phyloP scores from a whole-genome alignment of 139 green algal genomes.

The Pseudopediastrum boryanum region DNA sequence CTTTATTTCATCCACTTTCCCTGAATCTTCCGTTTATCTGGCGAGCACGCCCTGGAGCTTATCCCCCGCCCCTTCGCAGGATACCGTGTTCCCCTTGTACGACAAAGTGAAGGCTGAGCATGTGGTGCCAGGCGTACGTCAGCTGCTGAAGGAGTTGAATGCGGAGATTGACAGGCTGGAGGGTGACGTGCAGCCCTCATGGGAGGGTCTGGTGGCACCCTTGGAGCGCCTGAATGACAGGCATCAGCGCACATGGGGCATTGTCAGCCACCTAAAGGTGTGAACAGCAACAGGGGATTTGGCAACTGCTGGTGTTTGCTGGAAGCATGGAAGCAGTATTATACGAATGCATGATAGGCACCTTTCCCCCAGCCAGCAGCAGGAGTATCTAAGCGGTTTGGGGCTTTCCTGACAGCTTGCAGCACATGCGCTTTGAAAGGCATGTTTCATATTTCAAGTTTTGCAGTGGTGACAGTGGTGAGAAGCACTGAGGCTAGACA shows the following conservation, averaged over 20 bases:
- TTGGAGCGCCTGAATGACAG: conserved; percentile 87
- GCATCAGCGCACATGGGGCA: conserved; percentile 85
- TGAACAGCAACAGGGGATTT: too few species aligned
- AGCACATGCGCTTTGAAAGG: too few species aligned
- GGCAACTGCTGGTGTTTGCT: too few species aligned
- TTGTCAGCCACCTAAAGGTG: conserved; percentile 93
- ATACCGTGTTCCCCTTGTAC: conserved; percentile 77
- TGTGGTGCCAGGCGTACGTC: conserved; percentile 86
- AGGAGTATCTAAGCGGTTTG: too few species aligned
- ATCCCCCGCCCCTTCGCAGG: conserved; percentile 46
- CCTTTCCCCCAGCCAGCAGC: too few species aligned
- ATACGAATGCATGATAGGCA: too few species aligned
- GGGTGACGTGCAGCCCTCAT: conserved; percentile 58
- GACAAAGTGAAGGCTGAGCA: conserved; percentile 87
- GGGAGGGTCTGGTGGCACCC: conserved; percentile 85
- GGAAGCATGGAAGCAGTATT: too few species aligned
- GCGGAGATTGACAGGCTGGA: conserved; percentile 81
- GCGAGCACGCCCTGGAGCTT: neutral
- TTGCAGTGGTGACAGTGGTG: too few species aligned
- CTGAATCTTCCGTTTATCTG: neutral
- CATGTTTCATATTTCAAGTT: too few species aligned
- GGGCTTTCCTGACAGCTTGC: too few species aligned
- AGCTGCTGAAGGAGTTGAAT: conserved; percentile 78
- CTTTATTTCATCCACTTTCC: neutral
- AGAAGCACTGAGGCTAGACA: too few species aligned